Conservation (phyloP, 169 alveolate genomes). For the Besnoitia besnoiti region DNA sequence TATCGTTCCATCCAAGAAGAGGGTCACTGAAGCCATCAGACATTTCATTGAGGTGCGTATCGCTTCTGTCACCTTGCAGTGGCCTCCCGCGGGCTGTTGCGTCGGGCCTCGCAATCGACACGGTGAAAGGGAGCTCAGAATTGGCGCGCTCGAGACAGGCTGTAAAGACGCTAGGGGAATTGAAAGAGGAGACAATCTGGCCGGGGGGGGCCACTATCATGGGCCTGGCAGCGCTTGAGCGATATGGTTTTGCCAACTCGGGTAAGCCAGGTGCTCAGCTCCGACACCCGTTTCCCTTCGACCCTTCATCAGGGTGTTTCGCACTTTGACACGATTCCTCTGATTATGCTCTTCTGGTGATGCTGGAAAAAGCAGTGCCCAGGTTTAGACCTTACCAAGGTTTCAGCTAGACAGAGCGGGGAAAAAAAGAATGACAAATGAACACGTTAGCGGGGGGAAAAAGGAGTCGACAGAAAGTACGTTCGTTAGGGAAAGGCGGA, state of each 20-base stretch:
- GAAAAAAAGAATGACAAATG: too few relatives aligned
- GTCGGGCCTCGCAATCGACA: not conserved
- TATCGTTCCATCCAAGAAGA: too few relatives aligned
- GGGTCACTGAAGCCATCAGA: not conserved
- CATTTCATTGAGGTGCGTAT: not conserved
- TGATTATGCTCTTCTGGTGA: too few relatives aligned
- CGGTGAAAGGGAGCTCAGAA: not conserved
- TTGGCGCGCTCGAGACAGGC: not conserved
- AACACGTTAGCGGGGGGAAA: too few relatives aligned
- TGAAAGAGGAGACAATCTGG: slow-evolving; percentile 3
- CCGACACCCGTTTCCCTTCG: too few relatives aligned
- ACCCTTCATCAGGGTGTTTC: too few relatives aligned
- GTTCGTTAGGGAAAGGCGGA: too few relatives aligned
- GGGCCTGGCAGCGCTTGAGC: slow-evolving; percentile 4
- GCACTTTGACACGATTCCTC: too few relatives aligned
- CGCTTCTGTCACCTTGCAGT: not conserved
- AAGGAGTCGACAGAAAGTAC: too few relatives aligned
- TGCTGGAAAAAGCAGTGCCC: too few relatives aligned
- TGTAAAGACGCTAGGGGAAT: not conserved
- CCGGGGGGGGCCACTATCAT: slow-evolving; percentile 27
- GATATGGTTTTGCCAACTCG: not conserved
- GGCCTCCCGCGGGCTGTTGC: slow-evolving; percentile 21
- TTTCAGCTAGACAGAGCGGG: not conserved
- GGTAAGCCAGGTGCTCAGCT: too few relatives aligned
- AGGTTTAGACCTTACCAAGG: not conserved